Conservation (phyloP, 1,139 yeast genomes). For the Scheffersomyces titani region DNA sequence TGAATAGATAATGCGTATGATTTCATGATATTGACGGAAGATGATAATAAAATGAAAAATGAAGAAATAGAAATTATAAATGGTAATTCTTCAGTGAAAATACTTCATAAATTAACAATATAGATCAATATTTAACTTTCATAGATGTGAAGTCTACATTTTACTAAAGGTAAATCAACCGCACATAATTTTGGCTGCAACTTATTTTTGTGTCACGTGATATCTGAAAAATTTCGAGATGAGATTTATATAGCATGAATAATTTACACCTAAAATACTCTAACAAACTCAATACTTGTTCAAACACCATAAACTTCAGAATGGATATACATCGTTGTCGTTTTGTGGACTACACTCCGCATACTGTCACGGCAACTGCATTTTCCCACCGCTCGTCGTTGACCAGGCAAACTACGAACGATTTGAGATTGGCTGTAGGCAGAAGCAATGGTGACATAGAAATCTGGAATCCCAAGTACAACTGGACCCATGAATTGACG, state of each 20-base stretch:
- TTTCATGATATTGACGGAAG: neutral
- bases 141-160: neutral
- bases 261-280: neutral
- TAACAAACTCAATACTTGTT: neutral
- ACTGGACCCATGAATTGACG: constrained; percentile 58
- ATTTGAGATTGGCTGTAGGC: constrained; percentile 85
- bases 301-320: neutral
- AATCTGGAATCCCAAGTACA: constrained; percentile 85
- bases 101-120: no score
- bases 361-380: constrained; percentile 78
- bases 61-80: no score
- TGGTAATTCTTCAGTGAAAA: no score
- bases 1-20: neutral
- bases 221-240: constrained; percentile 5
- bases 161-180: neutral
- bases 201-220: constrained; percentile 7
- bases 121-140: neutral
- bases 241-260: constrained; percentile 4
- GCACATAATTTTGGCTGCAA: neutral
- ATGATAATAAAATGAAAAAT: no score
- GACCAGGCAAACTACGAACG: constrained; percentile 54
- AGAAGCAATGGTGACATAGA: constrained; percentile 94
- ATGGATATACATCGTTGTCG: constrained; percentile 91
- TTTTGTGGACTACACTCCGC: constrained; percentile 88
- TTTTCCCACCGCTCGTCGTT: constrained; percentile 68